These are phyloP conservation scores for Diplodia intermedia DNA, from an alignment of 2,329 filamentous ascomycete genomes.

Conservation along the genomic window DNA sequence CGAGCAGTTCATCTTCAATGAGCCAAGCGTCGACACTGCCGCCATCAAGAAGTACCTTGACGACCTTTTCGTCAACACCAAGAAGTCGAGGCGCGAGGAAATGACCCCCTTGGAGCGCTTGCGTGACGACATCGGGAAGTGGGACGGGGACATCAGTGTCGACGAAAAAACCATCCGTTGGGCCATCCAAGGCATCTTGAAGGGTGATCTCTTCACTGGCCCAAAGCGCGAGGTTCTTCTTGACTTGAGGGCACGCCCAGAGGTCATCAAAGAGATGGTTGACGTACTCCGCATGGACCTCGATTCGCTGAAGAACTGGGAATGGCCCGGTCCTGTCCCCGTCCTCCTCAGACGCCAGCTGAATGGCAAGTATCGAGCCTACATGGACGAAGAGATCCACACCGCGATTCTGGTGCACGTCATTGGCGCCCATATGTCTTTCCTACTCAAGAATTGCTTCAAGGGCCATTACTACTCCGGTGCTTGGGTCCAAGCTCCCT, in stretches of 20 bases:
- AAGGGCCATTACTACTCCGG: slow-evolving; percentile 44
- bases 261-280: slow-evolving; percentile 60
- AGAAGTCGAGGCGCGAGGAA: slow-evolving; percentile 49
- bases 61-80: slow-evolving; percentile 57
- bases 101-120: slow-evolving; percentile 46
- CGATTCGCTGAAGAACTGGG: slow-evolving; percentile 59
- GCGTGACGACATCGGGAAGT: slow-evolving; percentile 37
- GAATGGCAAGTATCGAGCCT: slow-evolving; percentile 66
- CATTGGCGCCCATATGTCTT: slow-evolving; percentile 60
- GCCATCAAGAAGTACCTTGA: slow-evolving; percentile 60
- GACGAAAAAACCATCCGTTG: slow-evolving; percentile 51
- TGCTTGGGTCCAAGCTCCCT: slow-evolving; percentile 51
- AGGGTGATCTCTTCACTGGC: slow-evolving; percentile 59
- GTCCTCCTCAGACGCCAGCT: slow-evolving; percentile 61
- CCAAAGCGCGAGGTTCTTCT: slow-evolving; percentile 59
- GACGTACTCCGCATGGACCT: slow-evolving; percentile 66
- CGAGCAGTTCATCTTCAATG: slow-evolving; percentile 64
- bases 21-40: slow-evolving; percentile 54
- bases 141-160: slow-evolving; percentile 46
- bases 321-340: slow-evolving; percentile 56
- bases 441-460: slow-evolving; percentile 56
- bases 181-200: slow-evolving; percentile 58
- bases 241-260: slow-evolving; percentile 58
- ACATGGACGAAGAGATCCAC: slow-evolving; percentile 65
- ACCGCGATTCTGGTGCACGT: slow-evolving; percentile 63